phyloP scores from a whole-genome alignment of 257 asterid genomes.

The Craterostigma plantagineum region DNA sequence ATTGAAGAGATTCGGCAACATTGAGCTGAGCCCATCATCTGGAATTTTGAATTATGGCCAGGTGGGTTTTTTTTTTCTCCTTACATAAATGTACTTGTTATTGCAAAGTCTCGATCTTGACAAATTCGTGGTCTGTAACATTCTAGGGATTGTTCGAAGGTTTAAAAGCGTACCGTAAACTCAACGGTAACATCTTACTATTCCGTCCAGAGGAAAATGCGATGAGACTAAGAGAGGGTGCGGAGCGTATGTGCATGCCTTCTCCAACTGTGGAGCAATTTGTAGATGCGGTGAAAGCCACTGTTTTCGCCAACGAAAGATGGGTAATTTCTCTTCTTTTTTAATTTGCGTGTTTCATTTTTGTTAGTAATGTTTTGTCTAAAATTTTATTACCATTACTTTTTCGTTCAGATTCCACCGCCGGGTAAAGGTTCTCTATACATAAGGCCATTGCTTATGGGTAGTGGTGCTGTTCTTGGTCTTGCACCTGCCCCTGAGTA shows the following conservation, averaged over 20 bases:
- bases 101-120: neutral
- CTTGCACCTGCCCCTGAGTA: slow-evolving; percentile 98
- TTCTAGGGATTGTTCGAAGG: slow-evolving; percentile 83
- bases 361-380: neutral
- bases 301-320: slow-evolving; percentile 78
- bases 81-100: neutral
- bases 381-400: neutral
- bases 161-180: slow-evolving; percentile 66
- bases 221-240: slow-evolving; percentile 51
- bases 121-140: neutral
- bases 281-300: slow-evolving; percentile 70
- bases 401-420: slow-evolving; percentile 69
- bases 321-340: slow-evolving; percentile 52
- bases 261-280: slow-evolving; percentile 81
- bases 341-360: too few species aligned
- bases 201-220: slow-evolving; percentile 89
- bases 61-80: slow-evolving; percentile 27
- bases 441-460: slow-evolving; percentile 90
- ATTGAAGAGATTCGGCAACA: slow-evolving; percentile 73
- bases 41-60: slow-evolving; percentile 92
- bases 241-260: slow-evolving; percentile 98
- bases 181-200: slow-evolving; percentile 65
- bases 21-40: slow-evolving; percentile 87
- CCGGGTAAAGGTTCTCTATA: slow-evolving; percentile 90
- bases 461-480: slow-evolving; percentile 95